A percentile compares a stretch with the other conserved stretches of the same genome.
Conservation (phyloP, 1,139 yeast genomes). For the Sugiyamaella novakii region DNA sequence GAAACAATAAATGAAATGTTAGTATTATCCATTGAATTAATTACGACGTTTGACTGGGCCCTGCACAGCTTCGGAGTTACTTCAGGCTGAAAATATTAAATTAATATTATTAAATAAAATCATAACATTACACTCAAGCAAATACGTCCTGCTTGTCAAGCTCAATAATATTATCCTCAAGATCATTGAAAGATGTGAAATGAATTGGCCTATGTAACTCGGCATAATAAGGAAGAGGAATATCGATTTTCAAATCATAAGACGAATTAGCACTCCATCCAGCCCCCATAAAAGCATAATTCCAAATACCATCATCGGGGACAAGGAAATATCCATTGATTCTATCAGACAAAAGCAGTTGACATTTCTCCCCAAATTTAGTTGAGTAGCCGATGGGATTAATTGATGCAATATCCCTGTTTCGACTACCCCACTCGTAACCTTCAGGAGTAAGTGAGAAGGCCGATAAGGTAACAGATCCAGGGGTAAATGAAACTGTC, state of each 20-base stretch:
- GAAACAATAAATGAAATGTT: not conserved
- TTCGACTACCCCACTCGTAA: constrained; percentile 71
- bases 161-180: constrained; percentile 62
- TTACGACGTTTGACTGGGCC: too few relatives aligned
- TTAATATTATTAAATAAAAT: constrained; percentile 1
- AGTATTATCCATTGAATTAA: not conserved
- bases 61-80: too few relatives aligned
- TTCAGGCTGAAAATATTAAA: not conserved
- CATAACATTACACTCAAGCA: constrained; percentile 42
- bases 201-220: constrained; percentile 89
- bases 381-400: constrained; percentile 67
- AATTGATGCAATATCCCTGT: constrained; percentile 55
- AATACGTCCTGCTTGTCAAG: constrained; percentile 76
- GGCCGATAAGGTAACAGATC: constrained; percentile 77
- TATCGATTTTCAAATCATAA: constrained; percentile 71
- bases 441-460: constrained; percentile 66
- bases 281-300: constrained; percentile 85
- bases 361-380: constrained; percentile 62
- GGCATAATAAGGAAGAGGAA: constrained; percentile 80
- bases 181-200: constrained; percentile 69
- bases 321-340: constrained; percentile 83
- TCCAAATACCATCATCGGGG: constrained; percentile 87
- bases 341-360: constrained; percentile 72
- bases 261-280: constrained; percentile 66
- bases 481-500: constrained; percentile 75